Conservation (phyloP, 208 protist species). For the Kentomonas sorsogonicus region DNA sequence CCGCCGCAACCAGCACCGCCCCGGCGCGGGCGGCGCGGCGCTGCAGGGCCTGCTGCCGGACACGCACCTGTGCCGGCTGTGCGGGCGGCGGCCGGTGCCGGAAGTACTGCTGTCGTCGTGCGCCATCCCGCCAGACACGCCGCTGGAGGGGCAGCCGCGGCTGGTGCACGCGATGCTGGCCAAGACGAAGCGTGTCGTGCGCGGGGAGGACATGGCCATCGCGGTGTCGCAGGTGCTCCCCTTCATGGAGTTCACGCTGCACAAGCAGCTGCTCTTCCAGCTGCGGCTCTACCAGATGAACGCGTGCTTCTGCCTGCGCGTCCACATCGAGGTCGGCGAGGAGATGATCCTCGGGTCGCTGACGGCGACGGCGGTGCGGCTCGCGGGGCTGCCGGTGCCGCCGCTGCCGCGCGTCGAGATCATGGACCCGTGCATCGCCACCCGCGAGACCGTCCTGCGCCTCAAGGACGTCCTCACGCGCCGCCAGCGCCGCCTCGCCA, state of each 20-base stretch:
- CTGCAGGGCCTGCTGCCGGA: slow-evolving; percentile 34
- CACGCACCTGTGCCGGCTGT: slow-evolving; percentile 56
- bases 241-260: slow-evolving; percentile 85
- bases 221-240: slow-evolving; percentile 81
- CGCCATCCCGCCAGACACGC: slow-evolving; percentile 68
- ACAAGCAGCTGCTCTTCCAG: slow-evolving; percentile 88
- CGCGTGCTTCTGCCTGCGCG: slow-evolving; percentile 75
- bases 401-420: slow-evolving; percentile 53
- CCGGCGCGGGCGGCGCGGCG: not conserved
- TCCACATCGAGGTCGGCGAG: slow-evolving; percentile 65
- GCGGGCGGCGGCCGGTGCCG: slow-evolving; percentile 60
- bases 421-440: slow-evolving; percentile 47
- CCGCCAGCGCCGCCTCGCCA: slow-evolving; percentile 14
- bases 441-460: slow-evolving; percentile 54
- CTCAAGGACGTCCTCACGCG: slow-evolving; percentile 56
- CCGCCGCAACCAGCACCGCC: slow-evolving; percentile 8
- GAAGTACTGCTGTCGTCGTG: slow-evolving; percentile 79
- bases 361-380: slow-evolving; percentile 65
- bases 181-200: slow-evolving; percentile 60
- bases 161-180: slow-evolving; percentile 73
- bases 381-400: slow-evolving; percentile 72
- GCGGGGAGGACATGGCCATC: slow-evolving; percentile 70
- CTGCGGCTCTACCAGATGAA: slow-evolving; percentile 79
- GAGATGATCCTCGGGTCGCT: slow-evolving; percentile 75
- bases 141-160: slow-evolving; percentile 45